Base-by-base conservation (phyloP, 148 eudicot genomes). In the Amaranthus cruentus region DNA sequence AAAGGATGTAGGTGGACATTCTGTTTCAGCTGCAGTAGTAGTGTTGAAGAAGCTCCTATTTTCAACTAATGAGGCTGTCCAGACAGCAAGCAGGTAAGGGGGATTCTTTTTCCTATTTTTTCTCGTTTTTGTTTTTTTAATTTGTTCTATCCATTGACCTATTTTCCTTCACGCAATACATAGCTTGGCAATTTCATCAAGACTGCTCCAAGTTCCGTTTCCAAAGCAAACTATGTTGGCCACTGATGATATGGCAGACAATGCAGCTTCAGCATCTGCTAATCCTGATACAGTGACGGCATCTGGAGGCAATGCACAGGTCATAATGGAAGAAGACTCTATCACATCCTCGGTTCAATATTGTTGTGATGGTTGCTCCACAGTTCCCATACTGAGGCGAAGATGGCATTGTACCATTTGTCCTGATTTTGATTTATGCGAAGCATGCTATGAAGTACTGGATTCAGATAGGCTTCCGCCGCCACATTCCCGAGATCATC, bases 391-490 rank as follows among this genome's bases (percentile, higher is more conserved):
- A 73, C 87, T 86, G 53, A 78, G 97, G 80, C 78, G 91, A 56
- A 89, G 99, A 81, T 96, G 99, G 99, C 99, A 96, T 80, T 96
- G 99, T 73, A 86, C 90, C 69, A 73, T 96, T 81, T 96, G 99
- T 83, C 96, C 99, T 66, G 99, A 96, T 83, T 96, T 96, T 83
- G 99, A 96, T 89, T 78, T 96, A 75, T 96, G 99, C 63, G 99
- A 96, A 82, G 88, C 97, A 56, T 96, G 99, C 75, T 92, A 92
- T 83, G 97, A 92, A 89, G 90, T 89, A 54, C 77, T 90, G 66
- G 99, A 90, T 83, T 83, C 96, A 49, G 97, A 92, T 51, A 81
- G 86, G 73, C 91, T 96, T 70, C 97, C 99, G 81, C 90, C 90
- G 42, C 99, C 99, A 47, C 99, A 96, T 79, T 86, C 95, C 58